Evolutionary conservation across 331 rosid genomes (phyloP), one percentile per base, ranked within the genome.

Genomic region (Rhamnella rubrinervis): DNA sequence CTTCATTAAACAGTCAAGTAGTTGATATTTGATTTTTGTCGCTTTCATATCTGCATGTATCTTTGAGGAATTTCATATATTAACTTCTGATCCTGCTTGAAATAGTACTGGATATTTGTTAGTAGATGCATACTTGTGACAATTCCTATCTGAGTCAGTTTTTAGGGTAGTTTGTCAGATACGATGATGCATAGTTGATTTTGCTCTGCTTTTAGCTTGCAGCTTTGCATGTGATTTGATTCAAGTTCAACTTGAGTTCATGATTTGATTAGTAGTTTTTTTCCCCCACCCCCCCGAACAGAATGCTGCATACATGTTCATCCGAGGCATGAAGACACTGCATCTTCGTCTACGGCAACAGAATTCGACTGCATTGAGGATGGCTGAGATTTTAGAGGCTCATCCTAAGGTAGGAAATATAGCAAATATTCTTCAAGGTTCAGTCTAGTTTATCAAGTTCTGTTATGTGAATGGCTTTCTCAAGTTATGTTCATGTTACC

Each of bases 331-430:
- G 96, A 89, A 92, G 85, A 92, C 97, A 0, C 61, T 89, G 83
- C 96, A 89, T 79, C 93, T 92, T 73, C 97, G 97, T 84, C 80
- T 92, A 63, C 85, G 58, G 88, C 97, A 92, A 70, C 97, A 92
- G 71, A 92, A 89, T 70, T 82, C 90, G 28, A 84, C 95, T 49
- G 96, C 80, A 55, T 12, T 65, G 59, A 80, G 85, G 92, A 82
- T 89, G 83, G 92, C 96, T 75, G 64, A 81, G 72, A 40, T 89
- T 74, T 87, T 92, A 82, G 96, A 92, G 91, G 90, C 86, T 75
- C 97, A 92, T 92, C 96, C 96, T 68, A 89, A 89, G 96, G 97
- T 92, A 81, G 15, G 50, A 26, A 52, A 72, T 67, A 21, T 28
- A 15, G 59, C 63, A 17, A 51, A 63, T 40, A 39, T 47, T 25